A percentile compares a stretch with the other conserved stretches of the same genome.
Evolutionary conservation across 2,329 filamentous ascomycete species (phyloP).

Genomic region (Drechslera avenae): DNA sequence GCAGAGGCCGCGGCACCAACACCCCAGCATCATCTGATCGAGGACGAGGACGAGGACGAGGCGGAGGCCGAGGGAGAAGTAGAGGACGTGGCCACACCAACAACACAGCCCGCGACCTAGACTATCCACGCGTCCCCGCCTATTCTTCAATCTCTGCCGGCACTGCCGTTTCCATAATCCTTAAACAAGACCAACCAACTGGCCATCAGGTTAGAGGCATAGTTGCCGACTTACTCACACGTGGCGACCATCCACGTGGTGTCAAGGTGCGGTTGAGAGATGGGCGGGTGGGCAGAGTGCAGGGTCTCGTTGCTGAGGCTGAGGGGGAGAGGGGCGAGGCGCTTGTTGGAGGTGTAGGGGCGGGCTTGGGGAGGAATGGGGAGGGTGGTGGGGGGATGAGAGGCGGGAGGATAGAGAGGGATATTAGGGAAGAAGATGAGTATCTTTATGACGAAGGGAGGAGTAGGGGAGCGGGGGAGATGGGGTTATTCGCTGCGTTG

Average conservation of each 20-base stretch:
- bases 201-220: conserved; percentile 71
- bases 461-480: conserved; percentile 6
- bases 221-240: conserved; percentile 71
- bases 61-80: too few relatives aligned
- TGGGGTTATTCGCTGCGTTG: conserved; percentile 29
- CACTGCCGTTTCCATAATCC: conserved; percentile 70
- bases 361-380: conserved; percentile 35
- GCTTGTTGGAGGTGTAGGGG: conserved; percentile 30
- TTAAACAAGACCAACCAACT: conserved; percentile 77
- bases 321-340: conserved; percentile 32
- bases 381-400: conserved; percentile 19
- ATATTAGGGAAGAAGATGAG: conserved; percentile 37
- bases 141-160: conserved; percentile 59
- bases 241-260: conserved; percentile 75
- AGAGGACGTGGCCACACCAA: neutral
- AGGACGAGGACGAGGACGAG: too few relatives aligned
- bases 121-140: conserved; percentile 8
- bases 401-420: conserved; percentile 29
- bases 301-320: conserved; percentile 57
- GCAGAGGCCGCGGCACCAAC: too few relatives aligned
- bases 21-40: too few relatives aligned
- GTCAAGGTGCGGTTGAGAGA: conserved; percentile 78
- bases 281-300: conserved; percentile 75
- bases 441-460: conserved; percentile 38
- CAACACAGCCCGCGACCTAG: neutral